Evolutionary conservation across 148 eudicot species (phyloP).

Genomic region (Drosera capensis): DNA sequence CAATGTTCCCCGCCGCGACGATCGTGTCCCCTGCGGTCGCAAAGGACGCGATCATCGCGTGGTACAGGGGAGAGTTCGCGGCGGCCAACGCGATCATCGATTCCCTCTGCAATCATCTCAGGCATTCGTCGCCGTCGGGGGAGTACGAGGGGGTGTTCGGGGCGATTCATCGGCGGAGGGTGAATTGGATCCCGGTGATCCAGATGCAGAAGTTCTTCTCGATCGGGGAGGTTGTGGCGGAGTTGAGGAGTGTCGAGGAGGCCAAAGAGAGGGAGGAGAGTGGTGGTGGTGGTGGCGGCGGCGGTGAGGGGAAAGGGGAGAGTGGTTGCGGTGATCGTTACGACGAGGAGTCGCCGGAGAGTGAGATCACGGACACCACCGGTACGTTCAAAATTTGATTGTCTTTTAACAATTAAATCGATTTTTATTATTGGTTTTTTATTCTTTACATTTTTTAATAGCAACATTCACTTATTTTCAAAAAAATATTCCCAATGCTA

Average conservation of each 20-base stretch:
- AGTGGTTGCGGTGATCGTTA: constrained; percentile 2
- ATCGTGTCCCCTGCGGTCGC: too few relatives aligned
- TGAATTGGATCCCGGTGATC: constrained; percentile 86
- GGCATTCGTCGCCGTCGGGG: constrained; percentile 22
- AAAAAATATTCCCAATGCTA: too few relatives aligned
- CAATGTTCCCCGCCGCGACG: too few relatives aligned
- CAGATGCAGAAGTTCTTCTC: constrained; percentile 85
- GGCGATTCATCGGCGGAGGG: constrained; percentile 56
- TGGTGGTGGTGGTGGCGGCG: not conserved
- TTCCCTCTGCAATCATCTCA: constrained; percentile 52
- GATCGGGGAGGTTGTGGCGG: constrained; percentile 44
- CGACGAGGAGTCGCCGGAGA: constrained; percentile 48
- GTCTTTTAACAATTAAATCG: too few relatives aligned
- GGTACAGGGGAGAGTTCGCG: constrained; percentile 93
- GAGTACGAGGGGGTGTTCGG: constrained; percentile 46
- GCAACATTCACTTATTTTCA: too few relatives aligned
- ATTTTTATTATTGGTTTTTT: too few relatives aligned
- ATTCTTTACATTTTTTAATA: too few relatives aligned
- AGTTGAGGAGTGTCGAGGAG: constrained; percentile 42
- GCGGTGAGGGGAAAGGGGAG: not conserved
- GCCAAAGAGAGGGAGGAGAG: constrained; percentile 12
- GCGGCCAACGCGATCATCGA: constrained; percentile 95
- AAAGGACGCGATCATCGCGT: constrained; percentile 54
- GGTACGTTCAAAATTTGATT: too few relatives aligned
- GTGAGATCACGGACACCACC: constrained; percentile 53